Conservation (phyloP, 2,329 filamentous ascomycete genomes). For the Penicillium expansum region DNA sequence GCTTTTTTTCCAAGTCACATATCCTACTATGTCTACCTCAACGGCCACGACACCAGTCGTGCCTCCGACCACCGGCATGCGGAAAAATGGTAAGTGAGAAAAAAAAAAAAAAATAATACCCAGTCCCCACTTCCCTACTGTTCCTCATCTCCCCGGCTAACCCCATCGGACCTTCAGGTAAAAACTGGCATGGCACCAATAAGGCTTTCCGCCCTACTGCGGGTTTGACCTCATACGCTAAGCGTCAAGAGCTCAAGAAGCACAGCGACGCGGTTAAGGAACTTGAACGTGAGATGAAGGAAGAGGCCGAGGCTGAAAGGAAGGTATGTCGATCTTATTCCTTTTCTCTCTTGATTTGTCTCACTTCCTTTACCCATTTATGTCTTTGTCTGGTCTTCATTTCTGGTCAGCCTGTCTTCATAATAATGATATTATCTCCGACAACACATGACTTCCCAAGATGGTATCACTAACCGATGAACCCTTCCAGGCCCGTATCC, state of each 20-base stretch:
- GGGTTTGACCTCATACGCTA: constrained; percentile 74
- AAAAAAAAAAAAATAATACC: background rate
- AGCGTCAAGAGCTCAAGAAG: constrained; percentile 68
- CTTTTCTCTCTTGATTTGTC: background rate
- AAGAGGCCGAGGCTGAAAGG: constrained; percentile 87
- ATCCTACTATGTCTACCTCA: constrained; percentile 46
- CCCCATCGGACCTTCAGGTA: constrained; percentile 58
- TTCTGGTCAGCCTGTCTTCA: background rate
- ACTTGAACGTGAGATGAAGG: constrained; percentile 92
- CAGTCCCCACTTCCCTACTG: constrained; percentile 13
- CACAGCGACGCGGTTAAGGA: constrained; percentile 77
- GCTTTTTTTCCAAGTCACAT: background rate
- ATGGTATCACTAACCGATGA: constrained; percentile 1
- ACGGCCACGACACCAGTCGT: constrained; percentile 29
- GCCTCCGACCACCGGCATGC: constrained; percentile 60
- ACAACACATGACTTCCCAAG: constrained; percentile 2
- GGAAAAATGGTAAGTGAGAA: constrained; percentile 69
- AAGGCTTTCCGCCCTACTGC: constrained; percentile 80
- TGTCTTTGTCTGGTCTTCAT: background rate
- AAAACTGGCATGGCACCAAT: constrained; percentile 86
- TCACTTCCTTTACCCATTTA: background rate
- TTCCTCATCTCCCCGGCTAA: constrained; percentile 15
- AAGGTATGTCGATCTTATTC: constrained; percentile 56
- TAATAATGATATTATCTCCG: background rate
- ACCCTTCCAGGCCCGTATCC: constrained; percentile 63